A percentile compares a stretch with the other conserved stretches of the same genome.
Conservation (phyloP, 2,329 filamentous ascomycete genomes). For the Orbilia ellipsospora region DNA sequence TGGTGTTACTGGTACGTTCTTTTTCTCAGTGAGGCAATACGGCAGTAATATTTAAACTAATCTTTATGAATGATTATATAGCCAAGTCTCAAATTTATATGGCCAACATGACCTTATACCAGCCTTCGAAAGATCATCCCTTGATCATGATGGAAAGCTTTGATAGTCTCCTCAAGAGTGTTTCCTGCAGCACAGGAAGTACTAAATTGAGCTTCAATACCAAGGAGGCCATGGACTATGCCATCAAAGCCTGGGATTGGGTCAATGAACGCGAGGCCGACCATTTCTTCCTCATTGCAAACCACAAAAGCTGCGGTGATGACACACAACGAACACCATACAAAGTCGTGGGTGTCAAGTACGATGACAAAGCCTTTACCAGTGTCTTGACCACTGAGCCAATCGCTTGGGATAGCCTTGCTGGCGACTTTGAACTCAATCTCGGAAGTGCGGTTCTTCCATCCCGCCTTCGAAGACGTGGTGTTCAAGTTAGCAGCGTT, state of each 20-base stretch:
- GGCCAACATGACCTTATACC: constrained; percentile 61
- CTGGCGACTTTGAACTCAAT: constrained; percentile 46
- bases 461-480: constrained; percentile 17
- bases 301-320: constrained; percentile 60
- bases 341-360: constrained; percentile 37
- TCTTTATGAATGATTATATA: constrained; percentile 9
- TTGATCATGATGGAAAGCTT: constrained; percentile 62
- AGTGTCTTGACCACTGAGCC: constrained; percentile 28
- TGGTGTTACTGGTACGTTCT: constrained; percentile 57
- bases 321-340: constrained; percentile 60
- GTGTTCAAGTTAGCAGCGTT: background rate
- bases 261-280: constrained; percentile 60
- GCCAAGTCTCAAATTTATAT: constrained; percentile 58
- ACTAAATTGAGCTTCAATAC: constrained; percentile 60
- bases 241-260: constrained; percentile 59
- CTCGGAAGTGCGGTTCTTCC: constrained; percentile 41
- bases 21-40: too few relatives aligned
- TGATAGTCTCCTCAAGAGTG: constrained; percentile 59
- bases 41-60: too few relatives aligned
- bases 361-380: constrained; percentile 32
- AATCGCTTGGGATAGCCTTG: constrained; percentile 42
- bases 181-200: constrained; percentile 58
- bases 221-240: constrained; percentile 59
- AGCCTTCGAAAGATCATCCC: constrained; percentile 58
- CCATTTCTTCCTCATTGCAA: constrained; percentile 61